Percentiles rank a stretch among this genome's conserved stretches.
phyloP scores from a whole-genome alignment of 352 stramenopile species.

The Nothophytophthora sp. region DNA sequence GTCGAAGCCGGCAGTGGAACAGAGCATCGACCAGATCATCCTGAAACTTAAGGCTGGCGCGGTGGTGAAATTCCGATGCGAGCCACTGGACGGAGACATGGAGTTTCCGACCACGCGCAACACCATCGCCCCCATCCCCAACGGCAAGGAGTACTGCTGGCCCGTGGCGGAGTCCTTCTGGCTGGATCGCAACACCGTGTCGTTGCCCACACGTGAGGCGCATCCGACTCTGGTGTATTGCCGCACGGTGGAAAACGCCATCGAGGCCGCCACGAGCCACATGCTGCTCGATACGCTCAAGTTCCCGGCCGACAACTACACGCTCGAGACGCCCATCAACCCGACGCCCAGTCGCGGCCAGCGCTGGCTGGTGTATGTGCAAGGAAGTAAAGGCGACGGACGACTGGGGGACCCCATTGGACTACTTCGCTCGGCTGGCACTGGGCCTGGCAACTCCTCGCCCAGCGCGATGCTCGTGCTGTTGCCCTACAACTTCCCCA shows the following conservation, averaged over 20 bases:
- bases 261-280: conserved; percentile 83
- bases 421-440: conserved; percentile 52
- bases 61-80: conserved; percentile 82
- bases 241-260: conserved; percentile 71
- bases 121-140: conserved; percentile 71
- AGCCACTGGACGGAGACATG: conserved; percentile 43
- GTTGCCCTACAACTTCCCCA: conserved; percentile 89
- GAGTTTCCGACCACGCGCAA: conserved; percentile 62
- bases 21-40: conserved; percentile 87
- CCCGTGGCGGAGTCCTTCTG: conserved; percentile 84
- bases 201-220: conserved; percentile 71
- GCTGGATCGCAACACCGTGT: conserved; percentile 80
- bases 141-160: conserved; percentile 82
- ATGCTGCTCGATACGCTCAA: conserved; percentile 90
- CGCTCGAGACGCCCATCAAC: conserved; percentile 58
- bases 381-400: conserved; percentile 80
- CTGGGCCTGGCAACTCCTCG: conserved; percentile 25
- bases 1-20: conserved; percentile 75
- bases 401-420: conserved; percentile 83
- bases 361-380: conserved; percentile 84
- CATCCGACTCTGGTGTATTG: conserved; percentile 76
- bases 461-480: conserved; percentile 70
- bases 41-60: conserved; percentile 81
- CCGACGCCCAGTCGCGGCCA: conserved; percentile 68
- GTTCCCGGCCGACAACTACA: conserved; percentile 81